Conservation (phyloP, 306 rosid species). For the Castanea crenata region DNA sequence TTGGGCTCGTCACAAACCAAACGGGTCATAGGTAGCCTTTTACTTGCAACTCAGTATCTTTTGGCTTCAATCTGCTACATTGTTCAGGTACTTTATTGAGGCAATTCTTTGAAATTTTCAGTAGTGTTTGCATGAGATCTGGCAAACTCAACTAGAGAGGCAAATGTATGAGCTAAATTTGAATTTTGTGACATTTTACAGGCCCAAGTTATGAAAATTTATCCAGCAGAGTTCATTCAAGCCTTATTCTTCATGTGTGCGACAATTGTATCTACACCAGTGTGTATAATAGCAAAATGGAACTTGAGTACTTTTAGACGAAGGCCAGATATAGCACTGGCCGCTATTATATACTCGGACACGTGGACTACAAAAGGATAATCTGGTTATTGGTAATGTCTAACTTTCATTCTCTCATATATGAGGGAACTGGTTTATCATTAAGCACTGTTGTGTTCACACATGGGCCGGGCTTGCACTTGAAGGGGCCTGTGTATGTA, state of each 20-base stretch:
- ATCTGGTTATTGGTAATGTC: background rate
- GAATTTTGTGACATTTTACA: background rate
- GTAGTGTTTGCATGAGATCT: background rate
- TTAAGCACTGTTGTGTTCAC: background rate
- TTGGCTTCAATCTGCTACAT: slow-evolving; percentile 41
- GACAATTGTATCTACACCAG: slow-evolving; percentile 13
- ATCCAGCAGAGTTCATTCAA: slow-evolving; percentile 26
- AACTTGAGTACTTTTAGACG: slow-evolving; percentile 21
- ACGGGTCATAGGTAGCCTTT: slow-evolving; percentile 48
- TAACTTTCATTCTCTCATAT: background rate
- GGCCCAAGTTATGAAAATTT: slow-evolving; percentile 23
- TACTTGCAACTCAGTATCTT: slow-evolving; percentile 28
- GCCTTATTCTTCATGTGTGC: slow-evolving; percentile 13
- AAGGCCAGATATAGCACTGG: slow-evolving; percentile 7
- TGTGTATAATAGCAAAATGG: slow-evolving; percentile 25
- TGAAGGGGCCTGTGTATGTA: slow-evolving; percentile 31
- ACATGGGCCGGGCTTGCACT: slow-evolving; percentile 23
- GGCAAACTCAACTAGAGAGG: no score
- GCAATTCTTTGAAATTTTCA: background rate
- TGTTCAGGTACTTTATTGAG: slow-evolving; percentile 34
- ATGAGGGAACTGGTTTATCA: slow-evolving; percentile 16
- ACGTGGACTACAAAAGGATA: background rate
- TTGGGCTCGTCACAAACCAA: slow-evolving; percentile 23
- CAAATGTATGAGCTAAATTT: background rate
- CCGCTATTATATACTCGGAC: slow-evolving; percentile 14